Percentiles rank a stretch among this genome's conserved stretches.
Evolutionary conservation across 2,329 filamentous ascomycete species (phyloP).

Genomic region (Trichoderma pleuroti): DNA sequence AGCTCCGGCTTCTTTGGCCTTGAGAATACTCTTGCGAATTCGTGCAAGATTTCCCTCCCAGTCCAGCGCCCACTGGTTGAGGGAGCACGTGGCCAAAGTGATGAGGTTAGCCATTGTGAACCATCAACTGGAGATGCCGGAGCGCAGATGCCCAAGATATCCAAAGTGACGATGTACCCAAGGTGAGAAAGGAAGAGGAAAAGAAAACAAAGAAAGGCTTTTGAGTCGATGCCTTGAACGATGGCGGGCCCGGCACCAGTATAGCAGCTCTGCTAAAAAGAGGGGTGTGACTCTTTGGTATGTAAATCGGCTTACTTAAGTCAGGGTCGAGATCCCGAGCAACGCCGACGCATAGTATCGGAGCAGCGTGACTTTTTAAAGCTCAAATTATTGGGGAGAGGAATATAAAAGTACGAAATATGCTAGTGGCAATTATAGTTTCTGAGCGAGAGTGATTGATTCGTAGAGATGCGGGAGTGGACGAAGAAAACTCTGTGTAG

Average conservation of each 20-base stretch:
- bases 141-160: neutral
- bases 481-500: neutral
- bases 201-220: neutral
- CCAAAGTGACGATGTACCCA: neutral
- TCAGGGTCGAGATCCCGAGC: neutral
- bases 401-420: neutral
- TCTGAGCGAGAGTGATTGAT: neutral
- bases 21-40: slow-evolving; percentile 59
- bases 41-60: slow-evolving; percentile 59
- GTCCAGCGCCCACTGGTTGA: slow-evolving; percentile 11
- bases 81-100: slow-evolving; percentile 8
- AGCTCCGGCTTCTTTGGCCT: slow-evolving; percentile 59
- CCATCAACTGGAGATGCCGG: neutral
- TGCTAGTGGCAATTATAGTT: neutral
- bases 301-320: slow-evolving; percentile 2
- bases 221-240: neutral
- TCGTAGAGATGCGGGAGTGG: neutral
- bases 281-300: neutral
- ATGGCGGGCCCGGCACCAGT: neutral
- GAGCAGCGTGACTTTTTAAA: neutral
- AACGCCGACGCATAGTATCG: neutral
- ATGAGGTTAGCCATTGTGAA: slow-evolving; percentile 2
- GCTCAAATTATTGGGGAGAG: neutral
- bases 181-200: neutral
- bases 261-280: neutral